These are phyloP conservation scores for Acacia confusa DNA, from an alignment of 306 rosid genomes.

Conservation along the genomic window DNA sequence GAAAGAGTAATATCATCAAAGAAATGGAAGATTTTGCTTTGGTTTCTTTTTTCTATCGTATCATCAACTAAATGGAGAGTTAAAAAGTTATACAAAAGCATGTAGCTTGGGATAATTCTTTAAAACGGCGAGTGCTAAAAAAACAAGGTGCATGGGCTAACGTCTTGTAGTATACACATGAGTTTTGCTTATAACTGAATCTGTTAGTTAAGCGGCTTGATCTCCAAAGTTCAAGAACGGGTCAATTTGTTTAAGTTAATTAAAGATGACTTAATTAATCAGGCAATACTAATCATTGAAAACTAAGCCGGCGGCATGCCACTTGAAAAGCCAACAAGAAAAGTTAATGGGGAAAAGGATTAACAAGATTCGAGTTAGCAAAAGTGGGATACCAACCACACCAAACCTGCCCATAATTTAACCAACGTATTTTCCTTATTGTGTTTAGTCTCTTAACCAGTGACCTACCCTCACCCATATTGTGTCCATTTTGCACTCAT, in stretches of 20 bases:
- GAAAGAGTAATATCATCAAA: too few relatives aligned
- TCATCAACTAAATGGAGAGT: not conserved
- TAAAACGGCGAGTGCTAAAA: not conserved
- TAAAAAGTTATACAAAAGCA: not conserved
- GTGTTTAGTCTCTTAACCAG: conserved; percentile 8
- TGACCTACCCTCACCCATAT: conserved; percentile 40
- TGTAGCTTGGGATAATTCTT: not conserved
- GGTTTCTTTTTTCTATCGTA: too few relatives aligned
- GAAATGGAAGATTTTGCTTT: too few relatives aligned
- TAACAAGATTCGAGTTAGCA: not conserved
- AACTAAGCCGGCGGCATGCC: not conserved
- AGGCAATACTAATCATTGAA: not conserved
- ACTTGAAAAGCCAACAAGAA: not conserved
- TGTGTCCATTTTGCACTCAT: not conserved
- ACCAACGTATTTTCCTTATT: not conserved
- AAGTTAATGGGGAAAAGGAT: not conserved
- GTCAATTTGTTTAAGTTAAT: not conserved
- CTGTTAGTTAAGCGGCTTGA: not conserved
- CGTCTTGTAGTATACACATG: not conserved
- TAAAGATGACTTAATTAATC: not conserved
- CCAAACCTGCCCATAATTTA: conserved; percentile 18
- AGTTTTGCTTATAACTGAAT: not conserved
- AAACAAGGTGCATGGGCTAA: not conserved
- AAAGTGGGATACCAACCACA: conserved; percentile 32
- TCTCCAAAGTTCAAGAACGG: not conserved